Conservation (phyloP, 257 asterid species). For the Solanum okadae region DNA sequence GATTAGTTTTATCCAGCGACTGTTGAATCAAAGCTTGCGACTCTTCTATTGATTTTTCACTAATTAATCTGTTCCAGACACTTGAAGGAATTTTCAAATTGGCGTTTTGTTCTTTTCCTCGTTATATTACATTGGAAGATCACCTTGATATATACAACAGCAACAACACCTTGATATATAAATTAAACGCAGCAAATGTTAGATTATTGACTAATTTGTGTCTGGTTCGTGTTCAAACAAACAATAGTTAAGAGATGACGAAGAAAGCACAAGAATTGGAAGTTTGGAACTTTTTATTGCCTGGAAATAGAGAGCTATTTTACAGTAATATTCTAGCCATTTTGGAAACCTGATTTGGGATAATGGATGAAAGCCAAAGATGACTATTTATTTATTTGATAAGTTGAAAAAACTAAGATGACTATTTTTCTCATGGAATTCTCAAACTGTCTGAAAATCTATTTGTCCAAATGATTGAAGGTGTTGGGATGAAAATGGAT, state of each 20-base stretch:
- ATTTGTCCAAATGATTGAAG: conserved; percentile 25
- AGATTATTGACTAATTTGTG: neutral
- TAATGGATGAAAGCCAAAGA: neutral
- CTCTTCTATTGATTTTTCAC: neutral
- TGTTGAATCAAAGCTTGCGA: neutral
- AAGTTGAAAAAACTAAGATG: neutral
- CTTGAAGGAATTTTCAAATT: neutral
- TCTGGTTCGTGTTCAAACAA: neutral
- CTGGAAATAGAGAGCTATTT: neutral
- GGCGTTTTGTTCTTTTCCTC: neutral
- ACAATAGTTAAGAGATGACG: neutral
- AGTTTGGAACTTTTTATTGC: neutral
- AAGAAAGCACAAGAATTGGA: neutral
- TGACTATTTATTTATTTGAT: neutral
- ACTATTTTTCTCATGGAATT: neutral
- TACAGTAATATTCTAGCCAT: neutral
- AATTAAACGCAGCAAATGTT: neutral
- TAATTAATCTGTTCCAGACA: neutral
- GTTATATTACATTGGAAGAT: neutral
- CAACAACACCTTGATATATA: neutral
- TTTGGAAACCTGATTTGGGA: neutral
- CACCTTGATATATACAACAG: neutral
- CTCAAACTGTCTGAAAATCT: conserved; percentile 11
- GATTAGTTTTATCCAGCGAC: neutral
- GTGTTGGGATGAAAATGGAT: conserved; percentile 23